These are phyloP conservation scores for Arthroderma uncinatum DNA, from an alignment of 2,329 filamentous ascomycete genomes.

Conservation along the genomic window DNA sequence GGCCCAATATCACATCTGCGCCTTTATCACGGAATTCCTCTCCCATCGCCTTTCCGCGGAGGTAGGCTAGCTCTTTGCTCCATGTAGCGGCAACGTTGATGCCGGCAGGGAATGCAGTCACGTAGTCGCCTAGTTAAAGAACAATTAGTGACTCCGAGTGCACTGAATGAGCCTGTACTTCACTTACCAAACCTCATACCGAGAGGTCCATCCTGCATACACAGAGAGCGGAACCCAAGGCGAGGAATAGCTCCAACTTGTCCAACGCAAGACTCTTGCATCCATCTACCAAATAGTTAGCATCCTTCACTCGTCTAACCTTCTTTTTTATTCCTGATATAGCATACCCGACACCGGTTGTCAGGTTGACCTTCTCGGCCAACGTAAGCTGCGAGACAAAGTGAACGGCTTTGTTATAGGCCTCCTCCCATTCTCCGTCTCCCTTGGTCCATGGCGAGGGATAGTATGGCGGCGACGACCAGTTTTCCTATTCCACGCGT, in stretches of 20 bases:
- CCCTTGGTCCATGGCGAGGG: constrained; percentile 81
- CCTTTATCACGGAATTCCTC: constrained; percentile 64
- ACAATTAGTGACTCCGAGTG: too few species aligned
- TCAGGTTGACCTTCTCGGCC: constrained; percentile 85
- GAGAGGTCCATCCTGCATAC: constrained; percentile 74
- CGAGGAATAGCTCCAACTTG: constrained; percentile 45
- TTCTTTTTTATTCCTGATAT: not conserved
- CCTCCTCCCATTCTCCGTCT: constrained; percentile 60
- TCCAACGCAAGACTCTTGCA: constrained; percentile 64
- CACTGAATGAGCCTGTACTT: too few species aligned
- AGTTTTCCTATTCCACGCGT: constrained; percentile 14
- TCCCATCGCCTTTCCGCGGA: constrained; percentile 62
- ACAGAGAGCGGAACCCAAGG: constrained; percentile 57
- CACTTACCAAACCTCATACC: constrained; percentile 58
- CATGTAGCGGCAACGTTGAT: constrained; percentile 75
- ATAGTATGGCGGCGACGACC: constrained; percentile 56
- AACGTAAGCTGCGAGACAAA: constrained; percentile 79
- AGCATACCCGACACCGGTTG: constrained; percentile 70
- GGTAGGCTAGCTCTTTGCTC: constrained; percentile 59
- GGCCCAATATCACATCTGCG: constrained; percentile 63
- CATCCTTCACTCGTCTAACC: too few species aligned
- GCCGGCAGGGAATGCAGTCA: constrained; percentile 69
- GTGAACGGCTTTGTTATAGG: constrained; percentile 61
- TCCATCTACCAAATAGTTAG: constrained; percentile 41
- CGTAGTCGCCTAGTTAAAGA: constrained; percentile 54